A percentile compares a stretch with the other conserved stretches of the same genome.
Evolutionary conservation across 2,329 filamentous ascomycete species (phyloP).

Genomic region (Sclerotiophoma versabilis): DNA sequence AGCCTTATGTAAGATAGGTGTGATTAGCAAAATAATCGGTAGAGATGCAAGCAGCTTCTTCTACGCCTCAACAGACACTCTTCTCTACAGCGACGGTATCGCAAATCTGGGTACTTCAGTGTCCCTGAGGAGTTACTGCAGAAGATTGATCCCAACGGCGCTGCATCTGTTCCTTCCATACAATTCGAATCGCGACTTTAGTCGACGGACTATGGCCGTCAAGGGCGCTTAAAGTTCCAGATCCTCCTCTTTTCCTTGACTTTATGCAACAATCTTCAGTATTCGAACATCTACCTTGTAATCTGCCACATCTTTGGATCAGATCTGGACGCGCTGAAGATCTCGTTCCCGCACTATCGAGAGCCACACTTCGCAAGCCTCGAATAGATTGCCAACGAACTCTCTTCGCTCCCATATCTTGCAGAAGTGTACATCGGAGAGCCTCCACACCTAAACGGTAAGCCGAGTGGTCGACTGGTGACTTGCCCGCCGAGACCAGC

Average conservation of each 20-base stretch:
- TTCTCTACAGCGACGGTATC: background rate
- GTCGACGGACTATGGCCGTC: background rate
- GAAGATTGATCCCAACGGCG: background rate
- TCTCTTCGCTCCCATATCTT: too few species aligned
- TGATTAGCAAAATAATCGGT: background rate
- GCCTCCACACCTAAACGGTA: too few species aligned
- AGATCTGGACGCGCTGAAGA: too few species aligned
- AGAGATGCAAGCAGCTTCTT: background rate
- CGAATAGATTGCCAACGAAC: too few species aligned
- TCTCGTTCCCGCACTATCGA: too few species aligned
- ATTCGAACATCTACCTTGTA: background rate
- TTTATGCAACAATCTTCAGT: background rate
- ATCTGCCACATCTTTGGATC: background rate
- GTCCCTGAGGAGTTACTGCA: background rate
- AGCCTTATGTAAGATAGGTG: background rate
- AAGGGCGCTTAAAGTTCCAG: background rate
- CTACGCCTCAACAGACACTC: background rate
- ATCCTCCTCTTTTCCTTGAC: background rate
- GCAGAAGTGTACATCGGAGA: too few species aligned
- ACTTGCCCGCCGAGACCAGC: conserved; percentile 68
- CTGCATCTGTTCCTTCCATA: background rate
- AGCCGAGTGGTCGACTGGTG: conserved; percentile 65
- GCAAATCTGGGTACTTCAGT: background rate
- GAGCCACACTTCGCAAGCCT: too few species aligned
- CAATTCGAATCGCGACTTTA: background rate